Base-by-base conservation (phyloP, 2,329 filamentous ascomycete genomes). In the Akanthomyces muscarius region DNA sequence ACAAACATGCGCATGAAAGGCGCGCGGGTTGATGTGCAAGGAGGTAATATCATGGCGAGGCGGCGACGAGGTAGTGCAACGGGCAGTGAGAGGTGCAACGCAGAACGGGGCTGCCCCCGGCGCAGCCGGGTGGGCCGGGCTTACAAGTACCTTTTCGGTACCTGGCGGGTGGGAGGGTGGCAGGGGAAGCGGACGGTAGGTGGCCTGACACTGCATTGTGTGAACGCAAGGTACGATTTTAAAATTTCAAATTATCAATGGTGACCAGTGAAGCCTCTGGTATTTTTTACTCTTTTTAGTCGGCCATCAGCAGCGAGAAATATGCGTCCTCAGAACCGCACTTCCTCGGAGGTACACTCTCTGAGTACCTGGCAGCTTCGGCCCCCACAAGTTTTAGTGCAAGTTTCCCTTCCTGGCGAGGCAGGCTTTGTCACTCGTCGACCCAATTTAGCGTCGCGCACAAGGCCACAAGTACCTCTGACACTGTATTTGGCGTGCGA, bases 1-100 rank as follows among this genome's bases (percentile, higher is more conserved):
- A 84, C 81, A 87, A 86, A 80, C 83, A 89, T 75, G 79, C 76
- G 71, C 75, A 74, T 73, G 69, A 77, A 77, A 74, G 61, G n/a
- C 11, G 21, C 7, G 23, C 44, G 30, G 7, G 36, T 23, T n/a
- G 36, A 18, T 36, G 11, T 18, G 52, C 44, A 33, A 25, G 21
- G 28, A 25, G 38, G 38, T 14, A 42, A 62, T 56, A 63, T 56
- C 53, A 57, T 1, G 41, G 33, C 28, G 38, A 57, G 41, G 47
- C 53, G 25, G 45, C 21, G 51, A 45, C 13, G 36, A 61, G 58
- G 47, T 44, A 30, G 58, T 53, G 58, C 58, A 61, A 61, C 38
- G 47, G 41, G 59, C 59, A 55, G 28, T 44, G 41, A 41, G 50
- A 55, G 59, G 36, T 16, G 45, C 16, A 30, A 55, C 25, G 44